Evolutionary conservation across 257 asterid species (phyloP).

Genomic region (Coffea eugenioides): DNA sequence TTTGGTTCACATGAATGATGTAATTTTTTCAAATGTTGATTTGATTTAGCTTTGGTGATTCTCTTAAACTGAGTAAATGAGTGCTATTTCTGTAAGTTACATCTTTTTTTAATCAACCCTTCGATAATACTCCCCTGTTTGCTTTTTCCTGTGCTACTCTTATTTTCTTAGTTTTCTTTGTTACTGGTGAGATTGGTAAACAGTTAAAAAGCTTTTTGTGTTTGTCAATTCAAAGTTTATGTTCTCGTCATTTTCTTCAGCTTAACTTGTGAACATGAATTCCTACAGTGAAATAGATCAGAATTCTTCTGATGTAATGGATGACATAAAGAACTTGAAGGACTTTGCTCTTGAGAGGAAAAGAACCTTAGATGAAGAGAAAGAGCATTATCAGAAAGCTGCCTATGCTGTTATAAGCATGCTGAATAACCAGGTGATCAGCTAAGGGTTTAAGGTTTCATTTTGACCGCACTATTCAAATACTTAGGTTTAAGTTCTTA

Average conservation of each 20-base stretch:
- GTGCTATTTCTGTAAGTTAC: background rate
- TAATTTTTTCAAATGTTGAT: too few species aligned
- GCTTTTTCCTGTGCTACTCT: background rate
- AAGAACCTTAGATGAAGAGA: slow-evolving; percentile 67
- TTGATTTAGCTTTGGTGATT: background rate
- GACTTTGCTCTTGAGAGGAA: slow-evolving; percentile 64
- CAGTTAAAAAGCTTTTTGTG: background rate
- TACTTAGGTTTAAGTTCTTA: background rate
- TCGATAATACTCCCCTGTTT: too few species aligned
- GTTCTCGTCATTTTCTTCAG: background rate
- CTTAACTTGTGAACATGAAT: slow-evolving; percentile 10
- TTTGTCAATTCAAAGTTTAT: background rate
- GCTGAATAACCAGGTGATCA: slow-evolving; percentile 48
- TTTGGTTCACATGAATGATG: background rate
- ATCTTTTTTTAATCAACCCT: too few species aligned
- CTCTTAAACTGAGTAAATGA: background rate
- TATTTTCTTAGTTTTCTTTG: background rate
- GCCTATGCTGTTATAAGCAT: slow-evolving; percentile 75
- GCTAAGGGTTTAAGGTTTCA: slow-evolving; percentile 38
- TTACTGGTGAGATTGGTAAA: background rate
- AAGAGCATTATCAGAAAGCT: slow-evolving; percentile 70
- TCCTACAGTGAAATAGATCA: slow-evolving; percentile 67
- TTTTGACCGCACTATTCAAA: slow-evolving; percentile 15
- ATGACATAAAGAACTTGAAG: slow-evolving; percentile 68
- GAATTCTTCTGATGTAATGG: slow-evolving; percentile 57